Base-by-base conservation (phyloP, 176 grass and related monocot genomes). In the Oryza nivara region DNA sequence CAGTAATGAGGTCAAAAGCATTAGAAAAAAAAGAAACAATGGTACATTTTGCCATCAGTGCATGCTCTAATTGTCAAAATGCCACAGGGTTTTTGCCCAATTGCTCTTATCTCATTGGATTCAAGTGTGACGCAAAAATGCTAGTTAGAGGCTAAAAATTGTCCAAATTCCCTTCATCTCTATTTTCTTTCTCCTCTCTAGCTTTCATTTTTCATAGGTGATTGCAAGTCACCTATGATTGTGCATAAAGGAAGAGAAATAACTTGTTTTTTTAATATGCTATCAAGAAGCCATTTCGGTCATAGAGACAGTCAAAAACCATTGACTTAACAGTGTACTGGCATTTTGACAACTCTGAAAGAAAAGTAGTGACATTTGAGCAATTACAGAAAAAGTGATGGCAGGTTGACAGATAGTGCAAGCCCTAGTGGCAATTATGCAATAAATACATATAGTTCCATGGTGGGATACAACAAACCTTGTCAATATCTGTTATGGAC, bases 401-500 rank as follows among this genome's bases (percentile, higher is more conserved):
- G 17, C 6, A n/a, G 6, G 7, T 58, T 58, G 54, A 5, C 54
- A 58, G 14, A n/a, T n/a, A 19, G 9, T 56, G 16, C 51, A 56
- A 56, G n/a, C 54, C 19, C 17, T 58, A 58, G 19, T n/a, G 19
- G 54, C 4, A 17, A n/a, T 58, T n/a, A 58, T 58, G 17, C 16
- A 58, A 63, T 63, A 76, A 36, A 32, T 45, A 63, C 74, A 35
- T 68, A 75, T 67, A 67, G 10, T 90, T 78, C 68, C 40, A 78
- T 20, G 80, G 69, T 69, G 11, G 17, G 69, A 71, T 51, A 83
- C 63, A 73, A 17, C 58, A 77, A 81, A 98, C 96, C 89, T 84
- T 88, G 20, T 77, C 52, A 6, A 98, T 84, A 83, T 61, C 63
- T 45, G 49, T 73, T 88, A 98, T 77, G 70, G 84, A 93, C 4